Conservation (phyloP, 257 asterid species). For the Rauvolfia tetraphylla region DNA sequence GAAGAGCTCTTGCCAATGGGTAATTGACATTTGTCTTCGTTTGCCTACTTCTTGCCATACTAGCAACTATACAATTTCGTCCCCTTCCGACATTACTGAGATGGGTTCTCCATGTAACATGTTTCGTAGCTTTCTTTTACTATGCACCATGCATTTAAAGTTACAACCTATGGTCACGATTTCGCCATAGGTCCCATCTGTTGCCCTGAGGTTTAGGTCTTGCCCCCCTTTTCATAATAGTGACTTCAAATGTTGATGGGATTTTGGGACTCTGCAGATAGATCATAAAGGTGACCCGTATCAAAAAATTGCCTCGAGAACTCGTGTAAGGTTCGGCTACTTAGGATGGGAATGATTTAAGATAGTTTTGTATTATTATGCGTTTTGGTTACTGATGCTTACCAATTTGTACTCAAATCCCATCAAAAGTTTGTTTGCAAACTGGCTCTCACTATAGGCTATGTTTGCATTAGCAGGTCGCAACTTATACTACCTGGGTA, state of each 20-base stretch:
- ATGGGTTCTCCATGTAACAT: slow-evolving; percentile 24
- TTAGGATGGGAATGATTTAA: background rate
- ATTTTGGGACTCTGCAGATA: slow-evolving; percentile 9
- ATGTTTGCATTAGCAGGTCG: background rate
- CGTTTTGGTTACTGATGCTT: too few species aligned
- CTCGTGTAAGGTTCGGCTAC: too few species aligned
- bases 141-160: slow-evolving; percentile 48
- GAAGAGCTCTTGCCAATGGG: background rate
- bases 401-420: background rate
- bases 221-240: slow-evolving; percentile 28
- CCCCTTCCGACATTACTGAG: background rate
- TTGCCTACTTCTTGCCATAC: slow-evolving; percentile 7
- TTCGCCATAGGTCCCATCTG: slow-evolving; percentile 42
- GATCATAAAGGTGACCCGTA: background rate
- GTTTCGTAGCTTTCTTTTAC: slow-evolving; percentile 54
- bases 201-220: slow-evolving; percentile 21
- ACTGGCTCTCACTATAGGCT: background rate
- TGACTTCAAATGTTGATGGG: background rate
- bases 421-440: background rate
- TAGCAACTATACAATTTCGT: slow-evolving; percentile 9
- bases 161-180: slow-evolving; percentile 32
- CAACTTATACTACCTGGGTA: background rate
- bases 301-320: background rate
- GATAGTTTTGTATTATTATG: background rate
- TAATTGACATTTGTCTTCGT: background rate